Conservation (phyloP, 306 rosid species). For the Rosa multiflora region DNA sequence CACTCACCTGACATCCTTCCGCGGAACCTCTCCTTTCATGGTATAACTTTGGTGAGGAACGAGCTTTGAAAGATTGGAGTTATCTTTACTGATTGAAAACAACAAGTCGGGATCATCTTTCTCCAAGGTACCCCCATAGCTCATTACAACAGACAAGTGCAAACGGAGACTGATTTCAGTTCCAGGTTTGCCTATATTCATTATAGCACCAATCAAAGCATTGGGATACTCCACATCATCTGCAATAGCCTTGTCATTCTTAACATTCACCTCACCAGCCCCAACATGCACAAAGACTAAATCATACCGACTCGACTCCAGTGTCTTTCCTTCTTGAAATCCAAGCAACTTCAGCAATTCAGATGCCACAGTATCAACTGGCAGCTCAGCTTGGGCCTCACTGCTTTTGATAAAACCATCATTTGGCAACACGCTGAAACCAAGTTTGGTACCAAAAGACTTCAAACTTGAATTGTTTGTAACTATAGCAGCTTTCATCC, state of each 20-base stretch:
- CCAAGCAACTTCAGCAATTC: slow-evolving; percentile 75
- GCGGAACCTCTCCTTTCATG: slow-evolving; percentile 70
- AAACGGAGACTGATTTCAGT: slow-evolving; percentile 66
- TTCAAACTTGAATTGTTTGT: slow-evolving; percentile 62
- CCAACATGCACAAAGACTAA: slow-evolving; percentile 73
- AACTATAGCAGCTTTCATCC: slow-evolving; percentile 81
- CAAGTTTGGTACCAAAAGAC: slow-evolving; percentile 62
- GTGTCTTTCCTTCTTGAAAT: slow-evolving; percentile 63
- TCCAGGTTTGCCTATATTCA: slow-evolving; percentile 49
- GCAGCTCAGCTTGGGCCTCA: slow-evolving; percentile 18
- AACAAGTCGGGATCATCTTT: slow-evolving; percentile 47
- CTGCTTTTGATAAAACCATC: slow-evolving; percentile 39
- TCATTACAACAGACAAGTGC: slow-evolving; percentile 78
- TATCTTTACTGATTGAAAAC: slow-evolving; percentile 34
- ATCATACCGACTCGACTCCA: slow-evolving; percentile 57
- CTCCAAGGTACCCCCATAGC: slow-evolving; percentile 60
- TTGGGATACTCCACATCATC: slow-evolving; percentile 50
- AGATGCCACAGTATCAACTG: slow-evolving; percentile 36
- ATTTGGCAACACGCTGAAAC: slow-evolving; percentile 43
- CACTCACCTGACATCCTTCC: slow-evolving; percentile 74
- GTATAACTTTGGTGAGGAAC: slow-evolving; percentile 82
- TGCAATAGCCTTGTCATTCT: slow-evolving; percentile 35
- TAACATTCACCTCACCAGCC: slow-evolving; percentile 46
- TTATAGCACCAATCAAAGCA: slow-evolving; percentile 68
- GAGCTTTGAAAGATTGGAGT: slow-evolving; percentile 45